Conservation (phyloP, 192 early-diverging fungal species). For the Backusella circina region DNA sequence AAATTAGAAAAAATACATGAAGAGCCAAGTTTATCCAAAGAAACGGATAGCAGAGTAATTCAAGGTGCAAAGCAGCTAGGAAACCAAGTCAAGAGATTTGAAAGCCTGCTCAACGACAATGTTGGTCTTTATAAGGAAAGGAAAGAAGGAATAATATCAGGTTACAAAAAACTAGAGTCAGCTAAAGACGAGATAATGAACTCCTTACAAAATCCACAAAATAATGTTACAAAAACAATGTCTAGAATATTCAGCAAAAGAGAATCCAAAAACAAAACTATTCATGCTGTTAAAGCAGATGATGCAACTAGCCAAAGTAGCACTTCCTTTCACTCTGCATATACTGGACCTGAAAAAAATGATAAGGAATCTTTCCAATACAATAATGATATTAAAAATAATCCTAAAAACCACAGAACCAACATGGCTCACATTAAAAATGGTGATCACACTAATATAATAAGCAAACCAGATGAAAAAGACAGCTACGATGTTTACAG, state of each 20-base stretch:
- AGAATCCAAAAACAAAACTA: background rate
- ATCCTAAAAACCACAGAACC: background rate
- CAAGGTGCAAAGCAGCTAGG: background rate
- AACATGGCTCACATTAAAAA: background rate
- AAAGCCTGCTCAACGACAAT: background rate
- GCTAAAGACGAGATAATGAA: background rate
- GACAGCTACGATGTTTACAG: background rate
- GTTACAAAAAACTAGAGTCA: background rate
- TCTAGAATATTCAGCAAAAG: background rate
- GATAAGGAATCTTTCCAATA: background rate
- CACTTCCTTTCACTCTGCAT: background rate
- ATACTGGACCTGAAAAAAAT: background rate
- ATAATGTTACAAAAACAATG: background rate
- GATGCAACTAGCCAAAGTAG: too few species aligned
- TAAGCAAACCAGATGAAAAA: background rate
- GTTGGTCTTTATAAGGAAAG: background rate
- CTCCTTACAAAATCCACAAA: background rate
- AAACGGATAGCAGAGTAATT: background rate
- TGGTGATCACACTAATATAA: background rate
- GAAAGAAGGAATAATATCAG: background rate
- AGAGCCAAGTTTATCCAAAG: background rate
- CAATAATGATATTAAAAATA: background rate
- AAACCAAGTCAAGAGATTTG: background rate
- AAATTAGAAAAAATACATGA: background rate
- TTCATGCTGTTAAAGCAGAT: too few species aligned